These are phyloP conservation scores for Chrysoporthe puriensis DNA, from an alignment of 2,329 filamentous ascomycete genomes.

Conservation along the genomic window DNA sequence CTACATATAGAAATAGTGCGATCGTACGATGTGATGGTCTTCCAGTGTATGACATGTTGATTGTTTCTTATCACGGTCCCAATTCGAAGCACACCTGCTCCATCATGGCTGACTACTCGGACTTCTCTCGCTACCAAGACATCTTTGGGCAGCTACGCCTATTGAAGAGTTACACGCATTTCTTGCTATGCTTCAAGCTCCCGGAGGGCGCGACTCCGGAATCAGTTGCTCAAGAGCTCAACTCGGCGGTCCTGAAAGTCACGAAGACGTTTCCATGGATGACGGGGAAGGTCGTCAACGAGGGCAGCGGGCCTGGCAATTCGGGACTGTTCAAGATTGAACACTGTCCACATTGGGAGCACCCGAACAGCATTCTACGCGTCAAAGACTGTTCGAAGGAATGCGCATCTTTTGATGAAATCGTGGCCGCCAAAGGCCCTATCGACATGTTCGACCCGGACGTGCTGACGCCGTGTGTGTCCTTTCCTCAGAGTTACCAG, in stretches of 20 bases:
- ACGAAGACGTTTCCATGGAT: constrained; percentile 35
- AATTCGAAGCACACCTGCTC: not conserved
- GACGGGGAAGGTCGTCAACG: constrained; percentile 30
- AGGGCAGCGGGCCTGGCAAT: constrained; percentile 10
- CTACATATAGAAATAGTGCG: not conserved
- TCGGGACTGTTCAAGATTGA: constrained; percentile 29
- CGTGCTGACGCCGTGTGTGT: constrained; percentile 35
- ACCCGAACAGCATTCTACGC: constrained; percentile 29
- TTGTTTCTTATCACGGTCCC: not conserved
- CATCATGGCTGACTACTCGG: not conserved
- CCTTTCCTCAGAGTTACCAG: constrained; percentile 36
- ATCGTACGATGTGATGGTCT: not conserved
- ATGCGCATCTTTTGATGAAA: constrained; percentile 30
- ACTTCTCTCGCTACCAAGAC: constrained; percentile 9
- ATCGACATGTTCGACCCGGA: constrained; percentile 38
- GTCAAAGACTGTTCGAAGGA: constrained; percentile 31
- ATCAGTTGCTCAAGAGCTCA: not conserved
- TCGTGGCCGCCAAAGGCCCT: constrained; percentile 33
- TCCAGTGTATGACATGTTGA: not conserved
- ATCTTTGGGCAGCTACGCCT: constrained; percentile 7
- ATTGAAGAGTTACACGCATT: constrained; percentile 1
- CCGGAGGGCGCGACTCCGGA: not conserved
- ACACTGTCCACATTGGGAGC: constrained; percentile 28
- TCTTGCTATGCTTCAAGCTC: not conserved
- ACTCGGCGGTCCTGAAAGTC: not conserved